A percentile compares a stretch with the other conserved stretches of the same genome.
Conservation (phyloP, 495 filamentous ascomycete species). For the Monascus purpureus region DNA sequence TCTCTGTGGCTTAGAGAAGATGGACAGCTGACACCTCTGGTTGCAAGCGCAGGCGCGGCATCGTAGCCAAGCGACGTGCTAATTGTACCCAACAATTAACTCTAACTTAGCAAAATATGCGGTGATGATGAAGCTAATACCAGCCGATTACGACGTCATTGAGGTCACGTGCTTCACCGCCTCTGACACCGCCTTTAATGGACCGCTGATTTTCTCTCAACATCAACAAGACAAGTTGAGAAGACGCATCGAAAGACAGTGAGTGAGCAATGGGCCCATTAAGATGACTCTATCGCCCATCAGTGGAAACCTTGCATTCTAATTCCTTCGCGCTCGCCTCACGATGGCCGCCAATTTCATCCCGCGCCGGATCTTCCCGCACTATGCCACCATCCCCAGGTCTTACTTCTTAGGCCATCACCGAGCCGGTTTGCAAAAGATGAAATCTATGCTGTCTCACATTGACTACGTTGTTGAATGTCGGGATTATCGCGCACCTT, state of each 20-base stretch:
- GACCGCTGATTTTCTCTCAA: not conserved
- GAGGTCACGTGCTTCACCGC: not conserved
- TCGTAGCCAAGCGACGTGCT: too few relatives aligned
- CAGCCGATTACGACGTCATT: constrained; percentile 25
- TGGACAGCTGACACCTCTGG: too few relatives aligned
- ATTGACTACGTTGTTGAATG: constrained; percentile 90
- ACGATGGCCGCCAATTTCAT: constrained; percentile 40
- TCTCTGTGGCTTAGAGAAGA: too few relatives aligned
- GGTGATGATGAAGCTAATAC: too few relatives aligned
- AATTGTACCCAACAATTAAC: too few relatives aligned
- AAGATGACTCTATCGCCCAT: not conserved
- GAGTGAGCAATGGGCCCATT: not conserved
- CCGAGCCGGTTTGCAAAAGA: constrained; percentile 62
- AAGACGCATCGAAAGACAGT: not conserved
- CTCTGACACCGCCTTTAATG: not conserved
- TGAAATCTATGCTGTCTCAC: constrained; percentile 67
- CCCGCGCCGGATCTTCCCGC: constrained; percentile 58
- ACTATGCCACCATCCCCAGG: constrained; percentile 56
- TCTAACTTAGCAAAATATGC: too few relatives aligned
- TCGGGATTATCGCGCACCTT: constrained; percentile 79
- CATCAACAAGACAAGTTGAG: too few relatives aligned
- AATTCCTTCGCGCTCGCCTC: too few relatives aligned
- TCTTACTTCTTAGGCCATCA: constrained; percentile 99
- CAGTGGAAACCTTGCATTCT: not conserved
- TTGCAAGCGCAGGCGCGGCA: too few relatives aligned